A percentile compares a stretch with the other conserved stretches of the same genome.
phyloP scores from a whole-genome alignment of 2,329 filamentous ascomycete species.

The Trichoderma cornu-damae region DNA sequence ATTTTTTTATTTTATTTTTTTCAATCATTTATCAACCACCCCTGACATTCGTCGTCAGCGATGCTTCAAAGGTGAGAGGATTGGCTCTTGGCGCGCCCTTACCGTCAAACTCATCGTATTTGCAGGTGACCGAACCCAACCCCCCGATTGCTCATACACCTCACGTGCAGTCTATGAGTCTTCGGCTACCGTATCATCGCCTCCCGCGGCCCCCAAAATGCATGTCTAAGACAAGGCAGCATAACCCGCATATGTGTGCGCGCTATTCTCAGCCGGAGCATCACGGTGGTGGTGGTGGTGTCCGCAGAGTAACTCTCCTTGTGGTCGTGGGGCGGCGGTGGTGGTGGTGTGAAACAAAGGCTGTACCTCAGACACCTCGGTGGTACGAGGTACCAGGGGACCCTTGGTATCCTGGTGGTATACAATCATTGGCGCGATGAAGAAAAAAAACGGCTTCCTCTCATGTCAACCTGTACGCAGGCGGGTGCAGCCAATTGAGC shows the following conservation, averaged over 20 bases:
- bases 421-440: neutral
- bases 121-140: slow-evolving; percentile 5
- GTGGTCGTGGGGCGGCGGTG: neutral
- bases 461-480: neutral
- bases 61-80: neutral
- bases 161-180: slow-evolving; percentile 9
- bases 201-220: slow-evolving; percentile 13
- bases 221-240: slow-evolving; percentile 18
- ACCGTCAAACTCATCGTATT: neutral
- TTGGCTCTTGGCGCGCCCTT: neutral
- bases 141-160: slow-evolving; percentile 7
- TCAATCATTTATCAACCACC: too few relatives aligned
- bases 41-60: too few relatives aligned
- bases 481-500: neutral
- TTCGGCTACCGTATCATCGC: slow-evolving; percentile 8
- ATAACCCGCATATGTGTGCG: slow-evolving; percentile 3
- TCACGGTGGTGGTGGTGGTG: slow-evolving; percentile 12
- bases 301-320: neutral
- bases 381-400: slow-evolving; percentile 1
- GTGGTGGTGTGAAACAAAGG: slow-evolving; percentile 11
- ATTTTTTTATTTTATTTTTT: too few relatives aligned
- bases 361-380: neutral
- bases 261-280: slow-evolving; percentile 10
- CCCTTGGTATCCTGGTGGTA: neutral
- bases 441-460: neutral